A percentile compares a stretch with the other conserved stretches of the same genome.
Evolutionary conservation across 208 protist species (phyloP).

Genomic region (Porcisia hertigi): DNA sequence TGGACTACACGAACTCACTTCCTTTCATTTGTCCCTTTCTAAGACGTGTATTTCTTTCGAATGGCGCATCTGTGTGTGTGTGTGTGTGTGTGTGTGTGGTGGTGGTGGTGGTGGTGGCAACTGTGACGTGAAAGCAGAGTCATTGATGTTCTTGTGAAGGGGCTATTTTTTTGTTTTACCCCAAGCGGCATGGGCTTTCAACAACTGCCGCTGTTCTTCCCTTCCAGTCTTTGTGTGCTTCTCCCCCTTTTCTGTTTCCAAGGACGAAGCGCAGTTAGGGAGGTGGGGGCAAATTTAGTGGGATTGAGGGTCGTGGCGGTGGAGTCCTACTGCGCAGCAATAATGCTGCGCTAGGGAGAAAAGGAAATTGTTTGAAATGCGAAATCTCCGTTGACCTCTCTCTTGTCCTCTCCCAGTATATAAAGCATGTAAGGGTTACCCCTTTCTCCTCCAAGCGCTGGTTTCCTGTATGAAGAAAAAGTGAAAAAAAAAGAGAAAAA

Average conservation of each 20-base stretch:
- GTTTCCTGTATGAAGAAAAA: background rate
- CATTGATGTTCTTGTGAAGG: background rate
- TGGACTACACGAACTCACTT: background rate
- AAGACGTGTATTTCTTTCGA: too few species aligned
- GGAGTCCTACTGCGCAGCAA: background rate
- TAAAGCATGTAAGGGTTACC: background rate
- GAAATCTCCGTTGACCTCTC: conserved; percentile 4
- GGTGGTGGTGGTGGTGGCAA: background rate
- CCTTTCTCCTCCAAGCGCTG: background rate
- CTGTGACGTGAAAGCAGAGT: background rate
- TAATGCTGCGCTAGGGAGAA: background rate
- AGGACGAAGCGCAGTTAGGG: background rate
- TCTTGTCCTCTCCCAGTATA: background rate
- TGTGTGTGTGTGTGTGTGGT: background rate
- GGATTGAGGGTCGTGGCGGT: background rate
- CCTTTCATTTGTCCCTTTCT: background rate
- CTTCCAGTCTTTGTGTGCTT: conserved; percentile 1
- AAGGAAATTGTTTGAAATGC: background rate
- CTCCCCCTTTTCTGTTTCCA: conserved; percentile 8
- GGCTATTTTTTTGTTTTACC: background rate
- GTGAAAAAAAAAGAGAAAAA: background rate
- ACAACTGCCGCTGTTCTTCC: conserved; percentile 2
- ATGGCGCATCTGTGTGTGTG: background rate
- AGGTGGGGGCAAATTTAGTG: background rate
- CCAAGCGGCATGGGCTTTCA: background rate